A percentile compares a stretch with the other conserved stretches of the same genome.
Conservation (phyloP, 345 rosid species). For the Sonneratia caseolaris region DNA sequence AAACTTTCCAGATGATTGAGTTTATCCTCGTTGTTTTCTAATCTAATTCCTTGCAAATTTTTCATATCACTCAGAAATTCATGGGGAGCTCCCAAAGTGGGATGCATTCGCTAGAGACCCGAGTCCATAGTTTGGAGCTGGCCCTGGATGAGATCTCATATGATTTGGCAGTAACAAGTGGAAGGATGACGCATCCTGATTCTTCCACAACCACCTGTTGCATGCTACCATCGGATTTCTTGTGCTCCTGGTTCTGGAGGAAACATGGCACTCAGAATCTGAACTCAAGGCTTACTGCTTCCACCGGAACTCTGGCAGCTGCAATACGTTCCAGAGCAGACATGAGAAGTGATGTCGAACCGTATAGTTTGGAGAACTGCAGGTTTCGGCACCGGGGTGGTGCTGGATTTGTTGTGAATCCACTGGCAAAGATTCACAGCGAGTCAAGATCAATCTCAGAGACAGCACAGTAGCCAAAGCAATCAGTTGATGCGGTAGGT, state of each 20-base stretch:
- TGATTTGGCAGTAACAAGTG: constrained; percentile 67
- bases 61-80: constrained; percentile 40
- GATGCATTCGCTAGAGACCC: constrained; percentile 70
- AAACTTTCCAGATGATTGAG: not conserved
- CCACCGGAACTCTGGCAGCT: not conserved
- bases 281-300: constrained; percentile 34
- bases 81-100: constrained; percentile 78
- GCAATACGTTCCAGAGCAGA: constrained; percentile 23
- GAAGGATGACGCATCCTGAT: constrained; percentile 51
- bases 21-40: not conserved
- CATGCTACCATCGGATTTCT: constrained; percentile 58
- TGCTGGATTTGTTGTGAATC: constrained; percentile 65
- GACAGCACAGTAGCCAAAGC: constrained; percentile 14
- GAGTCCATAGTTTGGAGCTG: constrained; percentile 79
- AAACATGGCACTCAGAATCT: constrained; percentile 37
- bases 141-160: constrained; percentile 90
- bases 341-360: constrained; percentile 24
- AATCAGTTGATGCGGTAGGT: not conserved
- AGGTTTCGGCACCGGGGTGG: constrained; percentile 39
- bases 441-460: constrained; percentile 22
- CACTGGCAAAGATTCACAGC: constrained; percentile 65
- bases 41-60: not conserved
- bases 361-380: constrained; percentile 25
- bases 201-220: constrained; percentile 55
- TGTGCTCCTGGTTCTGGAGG: constrained; percentile 72